These are phyloP conservation scores for Microsporum audouinii DNA, from an alignment of 2,329 filamentous ascomycete species.

Conservation along the genomic window DNA sequence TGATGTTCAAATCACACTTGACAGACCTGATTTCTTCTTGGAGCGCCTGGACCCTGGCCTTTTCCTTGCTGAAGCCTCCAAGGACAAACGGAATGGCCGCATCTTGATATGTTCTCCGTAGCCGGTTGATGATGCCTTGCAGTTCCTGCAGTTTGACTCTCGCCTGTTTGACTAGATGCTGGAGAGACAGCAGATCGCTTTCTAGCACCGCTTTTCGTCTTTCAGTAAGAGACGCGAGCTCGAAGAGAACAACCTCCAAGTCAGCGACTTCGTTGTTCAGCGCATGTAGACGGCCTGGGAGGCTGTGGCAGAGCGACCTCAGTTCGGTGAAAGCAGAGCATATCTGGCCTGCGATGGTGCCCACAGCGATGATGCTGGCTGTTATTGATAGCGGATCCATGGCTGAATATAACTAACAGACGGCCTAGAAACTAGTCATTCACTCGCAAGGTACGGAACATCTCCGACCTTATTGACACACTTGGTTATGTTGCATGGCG, in stretches of 20 bases:
- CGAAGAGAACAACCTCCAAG: conserved; percentile 20
- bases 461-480: too few relatives aligned
- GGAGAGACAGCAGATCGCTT: conserved; percentile 8
- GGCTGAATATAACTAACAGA: not conserved
- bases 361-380: conserved; percentile 19
- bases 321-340: conserved; percentile 18
- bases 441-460: too few relatives aligned
- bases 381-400: conserved; percentile 22
- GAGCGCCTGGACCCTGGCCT: conserved; percentile 17
- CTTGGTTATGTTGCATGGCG: too few relatives aligned
- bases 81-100: not conserved
- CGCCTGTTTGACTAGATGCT: conserved; percentile 20
- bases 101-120: conserved; percentile 8
- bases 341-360: conserved; percentile 18
- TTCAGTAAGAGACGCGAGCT: not conserved
- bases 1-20: conserved; percentile 22
- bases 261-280: conserved; percentile 24
- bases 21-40: conserved; percentile 21
- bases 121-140: conserved; percentile 15
- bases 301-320: conserved; percentile 17
- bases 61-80: conserved; percentile 12
- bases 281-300: conserved; percentile 23
- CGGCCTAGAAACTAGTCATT: too few relatives aligned
- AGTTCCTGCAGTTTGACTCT: conserved; percentile 19
- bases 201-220: conserved; percentile 8